These are phyloP conservation scores for Avena insularis DNA, from an alignment of 176 grass and related monocot species.

Conservation along the genomic window DNA sequence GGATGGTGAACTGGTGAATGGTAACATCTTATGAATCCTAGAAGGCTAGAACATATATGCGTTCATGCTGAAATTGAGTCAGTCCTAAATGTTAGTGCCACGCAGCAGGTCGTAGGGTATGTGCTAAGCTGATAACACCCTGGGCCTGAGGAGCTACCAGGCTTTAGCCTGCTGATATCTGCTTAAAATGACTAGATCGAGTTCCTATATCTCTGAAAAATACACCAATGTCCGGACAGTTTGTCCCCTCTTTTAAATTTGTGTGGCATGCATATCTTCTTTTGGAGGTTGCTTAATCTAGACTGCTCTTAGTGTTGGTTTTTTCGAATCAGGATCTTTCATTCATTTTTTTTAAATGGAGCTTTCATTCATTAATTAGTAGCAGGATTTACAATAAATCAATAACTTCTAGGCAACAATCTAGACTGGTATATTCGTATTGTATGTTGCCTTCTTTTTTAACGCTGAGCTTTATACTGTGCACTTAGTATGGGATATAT, in stretches of 20 bases:
- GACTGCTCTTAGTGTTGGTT: background rate
- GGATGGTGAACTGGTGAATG: background rate
- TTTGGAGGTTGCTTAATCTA: background rate
- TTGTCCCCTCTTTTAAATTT: background rate
- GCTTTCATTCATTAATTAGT: background rate
- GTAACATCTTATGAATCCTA: background rate
- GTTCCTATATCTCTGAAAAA: conserved; percentile 12
- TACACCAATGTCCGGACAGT: background rate
- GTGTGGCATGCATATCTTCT: background rate
- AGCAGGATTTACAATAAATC: background rate
- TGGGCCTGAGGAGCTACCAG: background rate
- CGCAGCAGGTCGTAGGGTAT: background rate
- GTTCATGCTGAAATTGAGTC: background rate
- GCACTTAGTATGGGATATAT: background rate
- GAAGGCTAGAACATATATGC: background rate
- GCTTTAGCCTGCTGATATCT: background rate
- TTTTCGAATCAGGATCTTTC: background rate
- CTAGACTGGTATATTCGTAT: background rate
- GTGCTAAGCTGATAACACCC: background rate
- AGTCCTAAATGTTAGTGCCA: background rate
- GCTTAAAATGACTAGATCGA: conserved; percentile 18
- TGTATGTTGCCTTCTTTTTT: conserved; percentile 32
- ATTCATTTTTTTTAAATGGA: background rate
- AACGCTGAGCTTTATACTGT: background rate
- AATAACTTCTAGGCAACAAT: background rate